phyloP scores from a whole-genome alignment of 225 moss, liverwort and hornwort species.

The Physcomitrium patens region DNA sequence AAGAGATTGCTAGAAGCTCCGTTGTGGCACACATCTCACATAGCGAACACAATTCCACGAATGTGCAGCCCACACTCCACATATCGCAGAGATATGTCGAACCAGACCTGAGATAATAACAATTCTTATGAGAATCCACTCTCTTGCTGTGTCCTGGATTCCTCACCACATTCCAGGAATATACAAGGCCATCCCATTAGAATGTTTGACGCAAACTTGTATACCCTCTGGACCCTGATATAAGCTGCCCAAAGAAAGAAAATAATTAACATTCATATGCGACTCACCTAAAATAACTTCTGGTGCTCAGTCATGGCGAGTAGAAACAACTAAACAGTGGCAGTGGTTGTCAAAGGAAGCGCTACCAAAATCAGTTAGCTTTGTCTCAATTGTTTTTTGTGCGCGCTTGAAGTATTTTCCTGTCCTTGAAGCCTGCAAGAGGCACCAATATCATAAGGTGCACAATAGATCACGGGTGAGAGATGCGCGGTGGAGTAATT shows the following conservation, averaged over 20 bases:
- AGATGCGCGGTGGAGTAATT: background rate
- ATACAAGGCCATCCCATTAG: slow-evolving; percentile 40
- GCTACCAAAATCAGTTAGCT: slow-evolving; percentile 97
- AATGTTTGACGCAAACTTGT: slow-evolving; percentile 24
- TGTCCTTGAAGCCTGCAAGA: slow-evolving; percentile 68
- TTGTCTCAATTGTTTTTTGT: slow-evolving; percentile 88
- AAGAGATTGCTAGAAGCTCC: slow-evolving; percentile 46
- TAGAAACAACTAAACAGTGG: slow-evolving; percentile 97
- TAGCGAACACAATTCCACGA: slow-evolving; percentile 98
- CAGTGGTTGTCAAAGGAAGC: slow-evolving; percentile 96
- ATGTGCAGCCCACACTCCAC: slow-evolving; percentile 99
- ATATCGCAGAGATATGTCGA: slow-evolving; percentile 99
- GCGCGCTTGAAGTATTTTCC: slow-evolving; percentile 95
- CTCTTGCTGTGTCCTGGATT: slow-evolving; percentile 38
- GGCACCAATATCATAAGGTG: slow-evolving; percentile 16
- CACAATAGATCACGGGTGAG: background rate
- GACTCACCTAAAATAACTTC: slow-evolving; percentile 90
- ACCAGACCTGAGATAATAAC: slow-evolving; percentile 81
- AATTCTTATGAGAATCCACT: slow-evolving; percentile 54
- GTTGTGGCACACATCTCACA: slow-evolving; percentile 50
- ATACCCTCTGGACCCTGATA: slow-evolving; percentile 44
- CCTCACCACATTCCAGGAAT: slow-evolving; percentile 37
- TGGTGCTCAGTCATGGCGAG: slow-evolving; percentile 94
- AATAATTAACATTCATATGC: background rate
- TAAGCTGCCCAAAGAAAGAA: slow-evolving; percentile 35